A percentile compares a stretch with the other conserved stretches of the same genome.
Evolutionary conservation across 2,329 filamentous ascomycete genomes (phyloP).

Genomic region (Hortaea werneckii): DNA sequence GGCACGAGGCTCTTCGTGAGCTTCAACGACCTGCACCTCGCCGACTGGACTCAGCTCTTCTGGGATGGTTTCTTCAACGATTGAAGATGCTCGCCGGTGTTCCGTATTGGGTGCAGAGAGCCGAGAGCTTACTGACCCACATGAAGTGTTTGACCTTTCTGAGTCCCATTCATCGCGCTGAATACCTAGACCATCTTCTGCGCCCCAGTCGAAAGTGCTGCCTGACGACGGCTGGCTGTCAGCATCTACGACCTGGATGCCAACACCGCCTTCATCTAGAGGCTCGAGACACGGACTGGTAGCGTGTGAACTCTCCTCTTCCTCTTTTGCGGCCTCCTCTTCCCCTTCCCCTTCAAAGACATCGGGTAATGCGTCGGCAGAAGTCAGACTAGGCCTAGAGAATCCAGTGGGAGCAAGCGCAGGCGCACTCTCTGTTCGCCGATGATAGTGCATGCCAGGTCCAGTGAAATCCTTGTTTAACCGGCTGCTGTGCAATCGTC

Average conservation of each 20-base stretch:
- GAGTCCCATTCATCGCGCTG: conserved; percentile 13
- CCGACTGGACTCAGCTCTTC: conserved; percentile 31
- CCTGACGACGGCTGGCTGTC: conserved; percentile 7
- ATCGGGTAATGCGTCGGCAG: conserved; percentile 64
- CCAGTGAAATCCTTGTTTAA: conserved; percentile 59
- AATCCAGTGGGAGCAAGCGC: conserved; percentile 65
- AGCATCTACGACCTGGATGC: conserved; percentile 23
- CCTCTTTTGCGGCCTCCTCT: conserved; percentile 33
- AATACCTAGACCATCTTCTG: conserved; percentile 15
- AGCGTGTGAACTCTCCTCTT: conserved; percentile 2
- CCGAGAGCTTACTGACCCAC: conserved; percentile 9
- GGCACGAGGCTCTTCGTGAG: conserved; percentile 38
- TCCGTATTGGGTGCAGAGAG: conserved; percentile 18
- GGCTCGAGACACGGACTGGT: background rate
- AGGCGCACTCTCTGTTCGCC: conserved; percentile 70
- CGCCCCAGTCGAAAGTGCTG: conserved; percentile 1
- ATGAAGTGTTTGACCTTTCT: conserved; percentile 11
- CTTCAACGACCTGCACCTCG: conserved; percentile 35
- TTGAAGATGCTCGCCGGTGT: conserved; percentile 17
- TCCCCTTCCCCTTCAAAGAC: conserved; percentile 81
- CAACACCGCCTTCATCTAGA: conserved; percentile 13
- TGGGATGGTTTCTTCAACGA: conserved; percentile 26
- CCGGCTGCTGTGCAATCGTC: conserved; percentile 67
- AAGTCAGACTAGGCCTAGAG: conserved; percentile 16
- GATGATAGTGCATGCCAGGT: conserved; percentile 64